phyloP scores from a whole-genome alignment of 1,284 basidiomycete species.

The Volvariella surrecta region DNA sequence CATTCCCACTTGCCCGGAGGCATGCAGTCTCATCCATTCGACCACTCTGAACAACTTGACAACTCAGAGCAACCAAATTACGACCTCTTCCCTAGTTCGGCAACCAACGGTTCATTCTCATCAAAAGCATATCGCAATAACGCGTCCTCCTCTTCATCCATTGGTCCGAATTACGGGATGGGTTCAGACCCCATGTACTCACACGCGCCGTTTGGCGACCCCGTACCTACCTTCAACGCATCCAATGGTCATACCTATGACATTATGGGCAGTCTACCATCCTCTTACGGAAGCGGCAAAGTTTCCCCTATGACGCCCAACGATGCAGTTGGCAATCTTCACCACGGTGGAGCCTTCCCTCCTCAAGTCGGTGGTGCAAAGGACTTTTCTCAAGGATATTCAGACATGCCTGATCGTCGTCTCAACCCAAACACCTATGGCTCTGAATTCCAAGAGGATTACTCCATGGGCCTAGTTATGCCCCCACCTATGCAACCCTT shows the following conservation, averaged over 20 bases:
- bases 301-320: conserved; percentile 65
- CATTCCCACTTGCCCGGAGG: conserved; percentile 20
- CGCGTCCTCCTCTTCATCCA: conserved; percentile 57
- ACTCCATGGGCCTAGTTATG: conserved; percentile 40
- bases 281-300: conserved; percentile 58
- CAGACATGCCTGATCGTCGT: conserved; percentile 53
- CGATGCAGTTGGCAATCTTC: conserved; percentile 49
- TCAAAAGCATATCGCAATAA: conserved; percentile 56
- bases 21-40: conserved; percentile 26
- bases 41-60: conserved; percentile 36
- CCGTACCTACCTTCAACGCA: conserved; percentile 45
- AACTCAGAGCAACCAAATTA: conserved; percentile 44
- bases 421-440: conserved; percentile 35
- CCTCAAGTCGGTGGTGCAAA: conserved; percentile 35
- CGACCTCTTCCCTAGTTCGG: conserved; percentile 48
- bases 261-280: conserved; percentile 50
- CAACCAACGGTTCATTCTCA: conserved; percentile 35
- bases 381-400: conserved; percentile 42
- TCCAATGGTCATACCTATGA: conserved; percentile 49
- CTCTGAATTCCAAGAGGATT: conserved; percentile 56
- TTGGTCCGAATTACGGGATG: conserved; percentile 43
- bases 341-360: conserved; percentile 45
- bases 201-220: conserved; percentile 48
- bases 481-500: conserved; percentile 41
- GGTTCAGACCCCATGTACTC: conserved; percentile 48